phyloP scores from a whole-genome alignment of 1,139 yeast genomes.

The Arxiozyma heterogenica region DNA sequence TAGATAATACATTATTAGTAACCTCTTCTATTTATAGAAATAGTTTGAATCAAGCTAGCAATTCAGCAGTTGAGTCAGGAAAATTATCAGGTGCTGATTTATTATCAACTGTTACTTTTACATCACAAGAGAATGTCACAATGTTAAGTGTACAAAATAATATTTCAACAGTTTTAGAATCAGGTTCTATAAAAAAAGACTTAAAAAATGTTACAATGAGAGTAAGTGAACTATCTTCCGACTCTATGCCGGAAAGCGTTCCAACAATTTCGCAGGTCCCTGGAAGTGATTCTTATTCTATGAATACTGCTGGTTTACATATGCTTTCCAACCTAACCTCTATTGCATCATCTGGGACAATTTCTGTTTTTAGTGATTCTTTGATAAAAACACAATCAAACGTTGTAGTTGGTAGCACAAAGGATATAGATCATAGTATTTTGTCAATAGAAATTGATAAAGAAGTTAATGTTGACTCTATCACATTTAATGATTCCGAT shows the following conservation, averaged over 20 bases:
- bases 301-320: background rate
- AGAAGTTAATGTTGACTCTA: background rate
- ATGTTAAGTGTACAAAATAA: background rate
- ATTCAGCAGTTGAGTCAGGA: background rate
- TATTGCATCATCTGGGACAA: background rate
- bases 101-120: background rate
- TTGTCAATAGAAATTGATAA: background rate
- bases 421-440: background rate
- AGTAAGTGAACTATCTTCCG: background rate
- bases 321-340: background rate
- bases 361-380: background rate
- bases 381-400: background rate
- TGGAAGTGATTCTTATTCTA: background rate
- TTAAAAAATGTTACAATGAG: background rate
- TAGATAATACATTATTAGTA: background rate
- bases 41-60: background rate
- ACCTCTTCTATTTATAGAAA: background rate
- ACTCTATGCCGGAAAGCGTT: background rate
- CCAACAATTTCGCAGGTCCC: background rate
- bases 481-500: background rate
- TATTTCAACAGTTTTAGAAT: background rate
- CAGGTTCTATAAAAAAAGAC: background rate
- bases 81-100: too few relatives aligned
- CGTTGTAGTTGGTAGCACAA: background rate
- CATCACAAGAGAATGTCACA: background rate